These are phyloP conservation scores for Stellera chamaejasme DNA, from an alignment of 345 rosid genomes.

Conservation along the genomic window DNA sequence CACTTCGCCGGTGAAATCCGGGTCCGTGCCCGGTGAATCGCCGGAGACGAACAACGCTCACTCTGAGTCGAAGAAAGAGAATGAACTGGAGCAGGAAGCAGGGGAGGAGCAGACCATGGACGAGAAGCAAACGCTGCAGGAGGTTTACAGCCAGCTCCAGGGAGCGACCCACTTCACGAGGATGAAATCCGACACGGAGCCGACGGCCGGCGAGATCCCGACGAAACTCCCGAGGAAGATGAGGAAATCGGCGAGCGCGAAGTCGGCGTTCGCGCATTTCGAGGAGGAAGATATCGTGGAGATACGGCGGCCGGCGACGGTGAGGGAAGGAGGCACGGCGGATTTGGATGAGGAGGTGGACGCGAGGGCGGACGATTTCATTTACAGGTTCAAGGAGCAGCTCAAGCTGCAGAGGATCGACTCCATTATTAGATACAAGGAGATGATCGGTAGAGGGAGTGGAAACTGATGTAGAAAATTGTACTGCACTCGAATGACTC, in stretches of 20 bases:
- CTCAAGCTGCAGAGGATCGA: slow-evolving; percentile 62
- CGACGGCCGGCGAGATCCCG: slow-evolving; percentile 40
- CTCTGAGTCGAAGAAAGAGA: not conserved
- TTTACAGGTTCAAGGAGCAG: slow-evolving; percentile 64
- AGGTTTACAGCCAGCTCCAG: slow-evolving; percentile 37
- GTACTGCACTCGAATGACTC: too few species aligned
- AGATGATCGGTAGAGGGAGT: slow-evolving; percentile 33
- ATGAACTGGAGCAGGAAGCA: slow-evolving; percentile 4
- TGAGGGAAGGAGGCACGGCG: slow-evolving; percentile 35
- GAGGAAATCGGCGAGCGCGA: slow-evolving; percentile 73
- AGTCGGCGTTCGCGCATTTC: slow-evolving; percentile 52
- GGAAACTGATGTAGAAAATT: slow-evolving; percentile 10
- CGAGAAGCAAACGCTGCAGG: slow-evolving; percentile 39
- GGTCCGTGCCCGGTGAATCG: slow-evolving; percentile 2
- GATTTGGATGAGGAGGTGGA: slow-evolving; percentile 60
- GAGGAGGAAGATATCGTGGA: slow-evolving; percentile 45
- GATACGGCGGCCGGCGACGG: slow-evolving; percentile 52
- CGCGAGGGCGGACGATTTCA: slow-evolving; percentile 75
- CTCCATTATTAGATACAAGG: slow-evolving; percentile 53
- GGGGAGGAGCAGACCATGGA: slow-evolving; percentile 18
- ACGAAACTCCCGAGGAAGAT: slow-evolving; percentile 62
- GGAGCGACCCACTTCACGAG: slow-evolving; percentile 30
- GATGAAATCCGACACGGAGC: slow-evolving; percentile 55
- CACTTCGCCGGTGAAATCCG: slow-evolving; percentile 1
- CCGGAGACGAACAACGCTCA: slow-evolving; percentile 3